Base-by-base conservation (phyloP, 345 rosid species). In the Gossypium sturtianum region DNA sequence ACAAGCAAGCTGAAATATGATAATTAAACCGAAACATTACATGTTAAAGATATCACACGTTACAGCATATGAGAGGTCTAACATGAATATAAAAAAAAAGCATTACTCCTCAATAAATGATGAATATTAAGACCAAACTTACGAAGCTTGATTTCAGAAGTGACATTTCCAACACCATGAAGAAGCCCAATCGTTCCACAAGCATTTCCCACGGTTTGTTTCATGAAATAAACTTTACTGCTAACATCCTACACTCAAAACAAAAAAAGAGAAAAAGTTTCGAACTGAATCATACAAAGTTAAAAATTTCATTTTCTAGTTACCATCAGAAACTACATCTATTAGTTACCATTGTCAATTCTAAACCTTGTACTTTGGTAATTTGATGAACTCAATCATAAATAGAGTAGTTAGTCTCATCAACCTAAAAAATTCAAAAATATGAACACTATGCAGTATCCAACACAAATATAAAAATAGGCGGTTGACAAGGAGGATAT, bases 181-280 rank as follows among this genome's bases (percentile, higher is more conserved):
- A 95, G 97, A 82, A 93, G 94, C 7, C 96, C 99, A 74, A 93
- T 83, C 47, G 99, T 95, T 84, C 99, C 98, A 82, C 99, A 95
- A 73, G 98, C 98, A 85, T 95, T 95, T 72, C 96, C 98, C 52
- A 93, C 98, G 68, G 98, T 95, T 88, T 93, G 99, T 77, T 83
- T 91, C 97, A 93, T 89, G 86, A 91, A 95, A 80, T 91, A 95
- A 75, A 91, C 98, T 76, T 88, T 87, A 61, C 80, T 79, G 82
- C 84, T 82, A 75, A 71, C 70, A 64, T 84, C 92, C 98, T 93
- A 73, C 62, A 77, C 63, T 34, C 77, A 80, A 53, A 77, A 27
- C n/a, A 75, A 17, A 38, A 51, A 25, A 70, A 67, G 25, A 34
- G 41, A 34, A 77, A 64, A 66, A 1, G 4, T 2, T 51, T 68